Conservation (phyloP, 2,329 filamentous ascomycete species). For the Drechslerella dactyloides region DNA sequence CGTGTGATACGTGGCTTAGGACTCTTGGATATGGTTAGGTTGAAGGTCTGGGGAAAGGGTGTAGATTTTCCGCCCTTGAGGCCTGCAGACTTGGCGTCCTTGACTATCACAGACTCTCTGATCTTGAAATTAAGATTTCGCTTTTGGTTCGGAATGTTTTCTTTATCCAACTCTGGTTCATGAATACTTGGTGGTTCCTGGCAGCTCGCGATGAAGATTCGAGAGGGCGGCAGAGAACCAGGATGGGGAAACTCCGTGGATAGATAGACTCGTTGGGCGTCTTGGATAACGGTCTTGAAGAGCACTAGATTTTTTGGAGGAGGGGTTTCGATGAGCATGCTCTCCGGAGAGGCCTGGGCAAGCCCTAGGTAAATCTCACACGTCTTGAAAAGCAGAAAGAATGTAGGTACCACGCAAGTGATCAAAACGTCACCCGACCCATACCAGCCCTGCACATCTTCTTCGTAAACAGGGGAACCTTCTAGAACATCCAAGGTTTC, state of each 20-base stretch:
- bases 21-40: conserved; percentile 4
- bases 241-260: conserved; percentile 19
- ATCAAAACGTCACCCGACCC: conserved; percentile 49
- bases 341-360: conserved; percentile 9
- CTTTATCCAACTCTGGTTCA: too few species aligned
- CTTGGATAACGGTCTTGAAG: conserved; percentile 3
- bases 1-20: too few species aligned
- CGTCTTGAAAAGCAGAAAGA: conserved; percentile 32
- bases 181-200: neutral
- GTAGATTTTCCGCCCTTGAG: too few species aligned
- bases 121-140: neutral
- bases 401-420: conserved; percentile 51
- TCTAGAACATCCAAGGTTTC: conserved; percentile 17
- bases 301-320: conserved; percentile 4
- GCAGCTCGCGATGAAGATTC: neutral
- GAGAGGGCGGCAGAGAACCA: too few species aligned
- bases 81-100: too few species aligned
- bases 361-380: conserved; percentile 16
- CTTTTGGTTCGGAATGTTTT: too few species aligned
- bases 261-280: conserved; percentile 7
- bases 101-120: too few species aligned
- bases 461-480: conserved; percentile 27
- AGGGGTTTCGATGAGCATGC: too few species aligned
- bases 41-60: neutral
- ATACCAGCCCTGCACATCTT: conserved; percentile 49